Conservation (phyloP, 176 grass and related monocot species). For the Musa schizocarpa region DNA sequence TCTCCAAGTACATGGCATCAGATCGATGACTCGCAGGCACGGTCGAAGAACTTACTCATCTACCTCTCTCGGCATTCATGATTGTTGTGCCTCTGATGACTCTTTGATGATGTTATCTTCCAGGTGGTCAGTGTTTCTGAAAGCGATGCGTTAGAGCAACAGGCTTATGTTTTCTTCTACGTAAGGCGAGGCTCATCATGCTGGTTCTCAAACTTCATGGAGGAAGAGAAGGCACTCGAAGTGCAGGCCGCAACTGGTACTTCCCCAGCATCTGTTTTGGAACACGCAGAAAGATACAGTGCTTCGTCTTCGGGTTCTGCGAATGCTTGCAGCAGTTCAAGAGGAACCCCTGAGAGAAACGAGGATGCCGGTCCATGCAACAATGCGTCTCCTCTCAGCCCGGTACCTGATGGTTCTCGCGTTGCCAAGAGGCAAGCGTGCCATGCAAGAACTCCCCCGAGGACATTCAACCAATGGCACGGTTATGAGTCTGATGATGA, state of each 20-base stretch:
- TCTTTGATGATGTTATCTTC: conserved; percentile 4
- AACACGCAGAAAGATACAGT: conserved; percentile 32
- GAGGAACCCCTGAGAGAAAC: not conserved
- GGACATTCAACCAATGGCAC: too few species aligned
- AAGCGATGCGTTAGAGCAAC: conserved; percentile 33
- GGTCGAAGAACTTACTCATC: conserved; percentile 10
- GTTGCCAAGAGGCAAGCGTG: too few species aligned
- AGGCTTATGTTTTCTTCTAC: conserved; percentile 84
- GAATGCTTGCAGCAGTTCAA: conserved; percentile 9
- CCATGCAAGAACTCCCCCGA: too few species aligned
- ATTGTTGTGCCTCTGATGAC: conserved; percentile 3
- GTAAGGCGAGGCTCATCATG: conserved; percentile 58
- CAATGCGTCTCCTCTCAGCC: not conserved
- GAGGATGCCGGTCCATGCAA: too few species aligned
- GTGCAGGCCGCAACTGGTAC: conserved; percentile 18
- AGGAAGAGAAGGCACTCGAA: conserved; percentile 22
- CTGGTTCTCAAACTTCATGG: conserved; percentile 66
- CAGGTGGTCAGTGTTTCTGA: conserved; percentile 55
- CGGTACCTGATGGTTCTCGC: too few species aligned
- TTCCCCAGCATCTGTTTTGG: conserved; percentile 65
- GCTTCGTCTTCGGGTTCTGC: conserved; percentile 28
- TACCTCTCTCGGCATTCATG: not conserved
- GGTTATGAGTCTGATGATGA: too few species aligned
- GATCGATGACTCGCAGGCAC: conserved; percentile 64
- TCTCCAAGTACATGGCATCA: conserved; percentile 50